Evolutionary conservation across 345 rosid species (phyloP), one percentile per base, ranked within the genome.

Genomic region (Kernera saxatilis): DNA sequence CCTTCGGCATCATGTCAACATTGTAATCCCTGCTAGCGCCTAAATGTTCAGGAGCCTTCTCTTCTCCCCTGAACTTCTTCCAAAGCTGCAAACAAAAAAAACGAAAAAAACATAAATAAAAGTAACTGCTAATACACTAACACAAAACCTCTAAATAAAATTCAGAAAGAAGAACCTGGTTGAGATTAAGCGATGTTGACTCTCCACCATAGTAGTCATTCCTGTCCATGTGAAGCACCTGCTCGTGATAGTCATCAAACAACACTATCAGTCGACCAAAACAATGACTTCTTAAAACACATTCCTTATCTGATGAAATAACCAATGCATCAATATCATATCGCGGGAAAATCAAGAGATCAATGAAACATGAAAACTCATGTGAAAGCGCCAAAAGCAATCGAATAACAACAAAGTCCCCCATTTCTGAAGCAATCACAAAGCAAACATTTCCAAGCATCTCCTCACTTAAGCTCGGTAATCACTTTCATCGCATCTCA

Each of bases 1-100:
- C 93, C 89, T 94, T 89, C 12, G 96, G 97, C 45, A 89, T 77
- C 99, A 89, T 94, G 68, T 91, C 97, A 51, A 87, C 96, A 74
- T 91, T 91, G 81, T 77, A 91, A 50, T 91, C 91, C 57, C 82
- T 79, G 77, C 96, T 89, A 5, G 86, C 52, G 0, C 98, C 98
- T 18, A 91, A 64, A 36, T 61, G 49, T 59, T 86, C 96, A 4
- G 86, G 94, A 70, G 97, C 87, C 66, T 76, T 77, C 43, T 86
- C 94, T 35, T 74, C 77, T 61, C 84, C 96, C 80, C 72, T 87
- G 59, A 93, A 93, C 60, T 86, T 85, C 74, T 90, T 88, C 96
- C 96, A 90, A 35, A 88, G 85, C 98, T 93, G 55, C 13, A 67
- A 48, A 76, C 6, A 19, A 50, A 37, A 54, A 17, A 7, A 14